phyloP scores from a whole-genome alignment of 169 alveolate genomes.

The Besnoitia besnoiti region DNA sequence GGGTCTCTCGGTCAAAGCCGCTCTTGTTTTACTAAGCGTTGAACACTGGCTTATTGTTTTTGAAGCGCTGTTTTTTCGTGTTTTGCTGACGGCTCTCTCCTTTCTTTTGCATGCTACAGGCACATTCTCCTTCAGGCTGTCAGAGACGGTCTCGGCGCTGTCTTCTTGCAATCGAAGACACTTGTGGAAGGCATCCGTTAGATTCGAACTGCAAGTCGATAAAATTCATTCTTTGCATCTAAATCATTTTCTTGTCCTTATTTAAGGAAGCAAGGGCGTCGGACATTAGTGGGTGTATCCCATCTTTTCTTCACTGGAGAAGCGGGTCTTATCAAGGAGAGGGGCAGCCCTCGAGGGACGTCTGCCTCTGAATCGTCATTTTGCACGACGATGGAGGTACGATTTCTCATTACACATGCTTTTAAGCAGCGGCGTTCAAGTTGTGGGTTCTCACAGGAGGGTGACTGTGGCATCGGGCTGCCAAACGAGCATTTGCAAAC shows the following conservation, averaged over 20 bases:
- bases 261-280: too few species aligned
- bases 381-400: neutral
- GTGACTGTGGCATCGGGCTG: too few species aligned
- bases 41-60: neutral
- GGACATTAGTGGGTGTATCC: too few species aligned
- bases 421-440: too few species aligned
- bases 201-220: neutral
- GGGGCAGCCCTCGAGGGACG: neutral
- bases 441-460: too few species aligned
- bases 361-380: neutral
- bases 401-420: neutral
- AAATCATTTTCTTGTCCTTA: neutral
- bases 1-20: neutral
- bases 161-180: neutral
- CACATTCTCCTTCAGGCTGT: neutral
- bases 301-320: neutral
- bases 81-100: neutral
- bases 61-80: neutral
- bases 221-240: neutral
- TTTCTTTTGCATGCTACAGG: neutral
- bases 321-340: neutral
- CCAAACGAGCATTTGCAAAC: too few species aligned
- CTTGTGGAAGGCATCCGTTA: neutral
- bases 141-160: neutral
- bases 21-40: neutral